Evolutionary conservation across 2,329 filamentous ascomycete species (phyloP), one percentile per base, ranked within the genome.

Genomic region (Penicillium freii): DNA sequence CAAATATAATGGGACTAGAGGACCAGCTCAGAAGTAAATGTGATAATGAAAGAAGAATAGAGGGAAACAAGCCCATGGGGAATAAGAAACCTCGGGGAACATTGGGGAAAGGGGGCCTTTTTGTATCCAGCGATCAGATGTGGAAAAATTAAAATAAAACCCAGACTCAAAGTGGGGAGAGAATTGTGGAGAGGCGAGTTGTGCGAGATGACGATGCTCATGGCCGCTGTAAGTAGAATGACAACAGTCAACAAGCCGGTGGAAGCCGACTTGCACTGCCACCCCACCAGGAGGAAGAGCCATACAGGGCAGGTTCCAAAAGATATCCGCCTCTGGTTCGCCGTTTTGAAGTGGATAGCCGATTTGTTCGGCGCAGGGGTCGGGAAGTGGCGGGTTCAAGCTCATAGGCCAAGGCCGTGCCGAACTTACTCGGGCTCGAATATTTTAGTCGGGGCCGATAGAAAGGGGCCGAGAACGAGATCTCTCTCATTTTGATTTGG

Each of bases 191-290:
- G 62, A 65, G 60, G 34, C 43, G 21, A 59, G 31, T 51, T 53
- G 51, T 29, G 51, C 54, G 52, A 48, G 46, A 57, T 62, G 61
- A 64, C 59, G 62, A 59, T 60, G 42, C 17, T 43, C 56, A 56
- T 51, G 46, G 48, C 47, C 43, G 46, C 31, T n/a, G 15, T 10
- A 21, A 46, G 9, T 11, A 45, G 43, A 10, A 15, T 31, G 29
- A 13, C 39, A 52, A 34, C 57, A 57, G 46, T 43, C 58, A 61
- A 57, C 36, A 45, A 60, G 54, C 60, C 66, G 63, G 62, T 57
- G 61, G 60, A 65, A 62, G 55, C 57, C 64, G 62, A 65, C 48
- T 60, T 43, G 53, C 55, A 61, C 55, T 51, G 61, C 36, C 57
- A 62, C 42, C 50, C 62, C 60, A 61, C 48, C 21, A 38, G 21